Evolutionary conservation across 495 filamentous ascomycete species (phyloP), one percentile per base, ranked within the genome.

Genomic region (Penicillium malachiteum): DNA sequence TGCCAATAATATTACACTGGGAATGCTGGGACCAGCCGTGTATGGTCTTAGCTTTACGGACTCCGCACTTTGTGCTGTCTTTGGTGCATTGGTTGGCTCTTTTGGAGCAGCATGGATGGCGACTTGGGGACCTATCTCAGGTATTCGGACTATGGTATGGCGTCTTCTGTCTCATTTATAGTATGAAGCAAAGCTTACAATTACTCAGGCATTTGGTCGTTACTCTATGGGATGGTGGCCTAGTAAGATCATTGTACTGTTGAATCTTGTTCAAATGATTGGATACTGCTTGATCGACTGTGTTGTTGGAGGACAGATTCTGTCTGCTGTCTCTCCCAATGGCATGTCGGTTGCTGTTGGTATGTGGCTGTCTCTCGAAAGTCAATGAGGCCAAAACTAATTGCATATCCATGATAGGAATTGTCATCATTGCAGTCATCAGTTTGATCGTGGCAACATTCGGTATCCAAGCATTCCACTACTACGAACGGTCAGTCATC

Each of bases 191-290:
- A 2, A 2, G 13, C 56, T 67, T 46, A 67, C 35, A 7, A n/a
- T 17, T 43, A 3, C 32, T 16, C 56, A 82, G 80, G 82, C 87
- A 9, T 83, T 90, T 55, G 78, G 84, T 14, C 79, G 88, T 12
- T 92, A 86, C 70, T 80, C 83, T 21, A 90, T 91, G 81, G 89
- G 88, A 32, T 91, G 87, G 83, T 91, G 86, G 84, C 88, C 89
- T 1, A 83, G 81, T 59, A 91, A 90, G 69, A 68, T 91, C 7
- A 78, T 89, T 35, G 86, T 88, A 12, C 52, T 90, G 14, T 71
- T 92, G 50, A 89, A 91, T 57, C 70, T 91, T 13, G 80, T 91
- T 39, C 78, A 89, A 50, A 79, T 90, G 68, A 71, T 90, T 21
- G 88, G 88, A 10, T 92, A 91, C 56, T 76, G 79, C 45, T 68